phyloP scores from a whole-genome alignment of 306 rosid genomes.

The Elaeagnus macrophylla region DNA sequence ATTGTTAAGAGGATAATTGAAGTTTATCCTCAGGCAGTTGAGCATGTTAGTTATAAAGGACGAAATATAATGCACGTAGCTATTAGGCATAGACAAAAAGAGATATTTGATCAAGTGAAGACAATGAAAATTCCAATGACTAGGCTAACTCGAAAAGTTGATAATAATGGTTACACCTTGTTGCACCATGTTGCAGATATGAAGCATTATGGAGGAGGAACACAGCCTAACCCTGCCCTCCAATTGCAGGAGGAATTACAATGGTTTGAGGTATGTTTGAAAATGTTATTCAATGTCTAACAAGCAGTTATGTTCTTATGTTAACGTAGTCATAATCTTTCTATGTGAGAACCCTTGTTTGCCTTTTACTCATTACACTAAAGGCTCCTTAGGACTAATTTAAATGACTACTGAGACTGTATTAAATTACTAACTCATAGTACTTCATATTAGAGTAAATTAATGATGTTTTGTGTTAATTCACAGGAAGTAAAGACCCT shows the following conservation, averaged over 20 bases:
- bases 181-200: conserved; percentile 9
- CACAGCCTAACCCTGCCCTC: neutral
- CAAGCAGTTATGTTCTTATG: no score
- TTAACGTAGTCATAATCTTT: no score
- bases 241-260: neutral
- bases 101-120: conserved; percentile 5
- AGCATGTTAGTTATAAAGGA: neutral
- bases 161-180: conserved; percentile 7
- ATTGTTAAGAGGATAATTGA: conserved; percentile 28
- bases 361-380: no score
- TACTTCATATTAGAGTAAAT: no score
- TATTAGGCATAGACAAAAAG: conserved; percentile 20
- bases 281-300: no score
- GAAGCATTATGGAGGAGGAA: neutral
- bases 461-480: no score
- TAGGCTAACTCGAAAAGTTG: neutral
- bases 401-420: no score
- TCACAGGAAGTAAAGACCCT: no score
- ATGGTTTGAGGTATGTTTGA: neutral
- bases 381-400: no score
- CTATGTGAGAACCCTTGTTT: no score
- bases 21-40: conserved; percentile 11
- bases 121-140: neutral
- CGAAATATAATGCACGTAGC: conserved; percentile 21
- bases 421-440: no score